Conservation (phyloP, 139 green algal genomes). For the Picochlorum sp. region DNA sequence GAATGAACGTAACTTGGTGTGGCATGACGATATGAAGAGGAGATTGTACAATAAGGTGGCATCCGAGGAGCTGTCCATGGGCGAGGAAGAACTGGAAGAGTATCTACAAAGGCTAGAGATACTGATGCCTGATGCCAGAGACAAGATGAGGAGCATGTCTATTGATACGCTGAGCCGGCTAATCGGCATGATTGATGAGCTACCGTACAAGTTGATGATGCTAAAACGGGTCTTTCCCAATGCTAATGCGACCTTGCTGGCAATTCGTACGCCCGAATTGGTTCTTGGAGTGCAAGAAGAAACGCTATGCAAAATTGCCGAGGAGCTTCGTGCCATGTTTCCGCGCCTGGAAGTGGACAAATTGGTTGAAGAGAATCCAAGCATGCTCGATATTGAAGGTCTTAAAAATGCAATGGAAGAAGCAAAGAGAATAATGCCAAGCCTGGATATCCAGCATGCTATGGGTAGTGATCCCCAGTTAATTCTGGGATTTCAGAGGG, state of each 20-base stretch:
- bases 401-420: constrained; percentile 44
- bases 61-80: constrained; percentile 35
- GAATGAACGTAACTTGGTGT: constrained; percentile 53
- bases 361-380: constrained; percentile 52
- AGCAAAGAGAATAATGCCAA: constrained; percentile 42
- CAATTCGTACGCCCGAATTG: constrained; percentile 33
- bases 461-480: constrained; percentile 49
- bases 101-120: constrained; percentile 33
- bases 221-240: constrained; percentile 53
- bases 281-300: constrained; percentile 37
- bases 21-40: constrained; percentile 54
- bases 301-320: constrained; percentile 10
- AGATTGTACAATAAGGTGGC: constrained; percentile 52
- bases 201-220: constrained; percentile 46
- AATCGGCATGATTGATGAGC: constrained; percentile 7
- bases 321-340: constrained; percentile 38
- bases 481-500: constrained; percentile 59
- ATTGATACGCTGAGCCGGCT: neutral
- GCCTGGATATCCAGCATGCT: constrained; percentile 31
- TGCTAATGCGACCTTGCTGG: constrained; percentile 39
- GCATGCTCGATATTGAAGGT: constrained; percentile 47
- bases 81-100: constrained; percentile 41
- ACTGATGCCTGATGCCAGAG: constrained; percentile 32
- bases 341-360: constrained; percentile 38
- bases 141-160: constrained; percentile 24